Base-by-base conservation (phyloP, 345 rosid genomes). In the Balakata baccata region DNA sequence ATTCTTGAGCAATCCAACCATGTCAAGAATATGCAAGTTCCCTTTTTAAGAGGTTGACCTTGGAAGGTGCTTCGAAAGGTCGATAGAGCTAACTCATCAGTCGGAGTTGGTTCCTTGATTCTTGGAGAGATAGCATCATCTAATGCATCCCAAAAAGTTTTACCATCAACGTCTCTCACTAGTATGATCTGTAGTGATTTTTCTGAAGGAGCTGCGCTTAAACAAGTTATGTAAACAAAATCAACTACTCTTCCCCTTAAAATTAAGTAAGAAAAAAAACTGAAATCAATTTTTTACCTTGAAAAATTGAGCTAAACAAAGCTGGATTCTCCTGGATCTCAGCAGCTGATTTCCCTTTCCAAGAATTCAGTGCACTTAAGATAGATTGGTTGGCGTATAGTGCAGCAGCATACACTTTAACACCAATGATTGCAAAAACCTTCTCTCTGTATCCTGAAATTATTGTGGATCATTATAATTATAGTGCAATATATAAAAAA, bases 101-200 rank as follows among this genome's bases (percentile, higher is more conserved):
- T 74, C 4, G 87, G 71, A 6, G 88, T 74, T 3, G 80, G 89
- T 47, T 84, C 77, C 77, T 84, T 86, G 67, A 94, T 85, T 81
- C 97, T 86, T 13, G 91, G 97, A 62, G 96, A 79, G 29, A 92
- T 77, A 62, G 92, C 90, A 68, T 86, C 94, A 72, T 90, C 88
- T 71, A 94, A 77, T 73, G 98, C 97, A 81, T 87, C 92, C 97
- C 94, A 94, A 69, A 92, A 94, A 63, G 98, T 90, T 86, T 92
- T 90, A 34, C 98, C 98, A 80, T 92, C 98, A 47, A 94, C 83
- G 73, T 94, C 95, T 83, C 98, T 89, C 63, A 94, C 97, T 58
- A 94, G 93, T 72, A 89, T 89, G 78, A 90, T 90, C 91, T 83
- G 81, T 57, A 94, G 69, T 9, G 98, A 81, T 78, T 94, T 94